Evolutionary conservation across 768 basidiomycete genomes (phyloP).

Genomic region (Auricularia sp.): DNA sequence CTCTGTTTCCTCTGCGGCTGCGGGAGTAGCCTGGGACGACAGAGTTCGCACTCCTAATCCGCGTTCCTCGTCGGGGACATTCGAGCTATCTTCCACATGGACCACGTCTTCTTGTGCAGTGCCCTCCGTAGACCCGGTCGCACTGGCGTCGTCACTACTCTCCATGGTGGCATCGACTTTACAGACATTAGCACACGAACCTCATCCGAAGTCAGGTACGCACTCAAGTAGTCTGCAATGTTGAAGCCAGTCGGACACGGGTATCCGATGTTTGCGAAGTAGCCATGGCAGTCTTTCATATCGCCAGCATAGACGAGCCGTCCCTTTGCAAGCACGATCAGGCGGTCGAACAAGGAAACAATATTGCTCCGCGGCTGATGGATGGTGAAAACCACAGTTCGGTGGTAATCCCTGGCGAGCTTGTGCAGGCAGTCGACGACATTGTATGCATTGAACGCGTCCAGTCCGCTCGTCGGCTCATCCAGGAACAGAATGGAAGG

Average conservation of each 20-base stretch:
- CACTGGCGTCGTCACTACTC: constrained; percentile 16
- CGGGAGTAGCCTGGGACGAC: constrained; percentile 9
- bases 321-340: constrained; percentile 77
- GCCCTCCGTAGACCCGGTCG: background rate
- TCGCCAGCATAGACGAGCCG: constrained; percentile 80
- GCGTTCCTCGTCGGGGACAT: constrained; percentile 62
- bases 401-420: constrained; percentile 79
- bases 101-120: constrained; percentile 1
- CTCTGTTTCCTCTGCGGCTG: constrained; percentile 1
- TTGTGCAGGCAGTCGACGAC: constrained; percentile 84
- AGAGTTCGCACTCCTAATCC: constrained; percentile 29
- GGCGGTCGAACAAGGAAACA: constrained; percentile 87
- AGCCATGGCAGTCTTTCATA: constrained; percentile 61
- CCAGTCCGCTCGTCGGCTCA: constrained; percentile 93
- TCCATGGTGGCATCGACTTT: constrained; percentile 68
- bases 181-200: constrained; percentile 1
- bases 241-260: constrained; percentile 92
- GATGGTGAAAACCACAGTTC: constrained; percentile 95
- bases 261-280: constrained; percentile 69
- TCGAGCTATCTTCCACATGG: constrained; percentile 26
- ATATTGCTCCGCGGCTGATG: constrained; percentile 98
- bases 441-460: constrained; percentile 92
- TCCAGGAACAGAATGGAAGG: constrained; percentile 95
- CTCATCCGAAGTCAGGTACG: constrained; percentile 21
- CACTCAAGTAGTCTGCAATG: constrained; percentile 93